These are phyloP conservation scores for Mycena vitilis DNA, from an alignment of 768 basidiomycete species.

Conservation along the genomic window DNA sequence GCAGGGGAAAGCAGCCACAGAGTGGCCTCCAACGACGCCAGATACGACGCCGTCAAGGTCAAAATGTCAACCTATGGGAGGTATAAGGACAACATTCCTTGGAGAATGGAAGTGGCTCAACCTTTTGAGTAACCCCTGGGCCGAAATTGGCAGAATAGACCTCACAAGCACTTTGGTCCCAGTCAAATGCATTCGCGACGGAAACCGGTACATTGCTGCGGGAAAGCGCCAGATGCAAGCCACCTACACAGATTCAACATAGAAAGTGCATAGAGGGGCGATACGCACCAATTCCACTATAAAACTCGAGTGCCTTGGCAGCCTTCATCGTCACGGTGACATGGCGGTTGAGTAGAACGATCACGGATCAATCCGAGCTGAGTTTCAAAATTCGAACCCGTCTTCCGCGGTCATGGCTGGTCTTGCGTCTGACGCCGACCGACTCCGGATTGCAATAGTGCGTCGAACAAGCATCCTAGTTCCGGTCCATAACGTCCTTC, in stretches of 20 bases:
- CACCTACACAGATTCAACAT: conserved; percentile 56
- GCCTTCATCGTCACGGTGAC: conserved; percentile 32
- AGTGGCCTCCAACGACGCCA: conserved; percentile 63
- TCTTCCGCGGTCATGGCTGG: conserved; percentile 13
- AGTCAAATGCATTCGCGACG: conserved; percentile 81
- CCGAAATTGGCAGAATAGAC: conserved; percentile 77
- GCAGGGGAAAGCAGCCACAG: conserved; percentile 86
- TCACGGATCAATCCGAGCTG: conserved; percentile 14
- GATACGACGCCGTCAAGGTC: conserved; percentile 58
- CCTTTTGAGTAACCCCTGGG: conserved; percentile 60
- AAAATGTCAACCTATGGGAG: conserved; percentile 61
- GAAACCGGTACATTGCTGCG: conserved; percentile 59
- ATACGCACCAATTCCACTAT: conserved; percentile 78
- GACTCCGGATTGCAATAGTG: conserved; percentile 58
- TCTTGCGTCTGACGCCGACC: conserved; percentile 41
- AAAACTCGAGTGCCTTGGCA: conserved; percentile 79
- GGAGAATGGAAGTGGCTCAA: conserved; percentile 40
- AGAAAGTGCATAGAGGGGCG: conserved; percentile 14
- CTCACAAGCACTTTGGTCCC: conserved; percentile 80
- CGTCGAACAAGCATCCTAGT: conserved; percentile 11
- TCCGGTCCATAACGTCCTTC: conserved; percentile 12
- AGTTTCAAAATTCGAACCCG: conserved; percentile 6
- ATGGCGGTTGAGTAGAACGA: conserved; percentile 18
- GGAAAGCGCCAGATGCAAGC: conserved; percentile 74
- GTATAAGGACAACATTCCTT: neutral